A percentile compares a stretch with the other conserved stretches of the same genome.
Conservation (phyloP, 805 yeast genomes). For the Ogataea parapolymorpha region DNA sequence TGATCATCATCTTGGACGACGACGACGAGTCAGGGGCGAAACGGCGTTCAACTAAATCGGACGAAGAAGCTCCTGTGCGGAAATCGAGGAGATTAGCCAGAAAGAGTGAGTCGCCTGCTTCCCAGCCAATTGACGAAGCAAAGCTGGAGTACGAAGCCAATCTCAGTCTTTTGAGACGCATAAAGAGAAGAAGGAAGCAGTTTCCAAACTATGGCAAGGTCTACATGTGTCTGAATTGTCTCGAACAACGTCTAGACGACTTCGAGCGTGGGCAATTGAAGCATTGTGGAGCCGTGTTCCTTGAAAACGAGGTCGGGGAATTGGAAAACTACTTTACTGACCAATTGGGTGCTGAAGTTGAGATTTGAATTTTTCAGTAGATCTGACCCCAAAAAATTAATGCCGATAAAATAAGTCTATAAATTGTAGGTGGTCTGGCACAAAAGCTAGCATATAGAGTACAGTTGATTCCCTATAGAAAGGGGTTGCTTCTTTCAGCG, state of each 20-base stretch:
- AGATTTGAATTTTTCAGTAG: constrained; percentile 3
- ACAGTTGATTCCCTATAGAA: too few relatives aligned
- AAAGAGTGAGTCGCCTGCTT: constrained; percentile 7
- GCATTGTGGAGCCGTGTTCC: constrained; percentile 8
- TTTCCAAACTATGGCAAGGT: constrained; percentile 26
- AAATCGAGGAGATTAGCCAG: constrained; percentile 35
- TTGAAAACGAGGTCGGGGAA: constrained; percentile 14
- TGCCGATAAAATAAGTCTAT: constrained; percentile 8
- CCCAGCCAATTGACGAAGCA: constrained; percentile 1
- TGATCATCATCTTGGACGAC: constrained; percentile 12
- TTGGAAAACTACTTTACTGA: constrained; percentile 13
- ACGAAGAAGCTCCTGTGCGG: constrained; percentile 23
- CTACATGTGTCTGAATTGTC: constrained; percentile 26
- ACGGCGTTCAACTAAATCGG: constrained; percentile 11
- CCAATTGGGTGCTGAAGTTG: constrained; percentile 18
- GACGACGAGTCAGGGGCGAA: constrained; percentile 13
- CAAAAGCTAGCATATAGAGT: too few relatives aligned
- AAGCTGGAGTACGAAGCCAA: constrained; percentile 3
- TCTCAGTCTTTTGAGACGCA: constrained; percentile 14
- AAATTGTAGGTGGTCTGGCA: too few relatives aligned
- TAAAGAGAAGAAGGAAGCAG: constrained; percentile 21
- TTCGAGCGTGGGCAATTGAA: constrained; percentile 5
- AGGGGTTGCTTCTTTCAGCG: too few relatives aligned
- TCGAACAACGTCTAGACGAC: constrained; percentile 7
- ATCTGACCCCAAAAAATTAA: constrained; percentile 3